Evolutionary conservation across 2,329 filamentous ascomycete genomes (phyloP), one percentile per base, ranked within the genome.

Genomic region (Penicillium vulpinum): DNA sequence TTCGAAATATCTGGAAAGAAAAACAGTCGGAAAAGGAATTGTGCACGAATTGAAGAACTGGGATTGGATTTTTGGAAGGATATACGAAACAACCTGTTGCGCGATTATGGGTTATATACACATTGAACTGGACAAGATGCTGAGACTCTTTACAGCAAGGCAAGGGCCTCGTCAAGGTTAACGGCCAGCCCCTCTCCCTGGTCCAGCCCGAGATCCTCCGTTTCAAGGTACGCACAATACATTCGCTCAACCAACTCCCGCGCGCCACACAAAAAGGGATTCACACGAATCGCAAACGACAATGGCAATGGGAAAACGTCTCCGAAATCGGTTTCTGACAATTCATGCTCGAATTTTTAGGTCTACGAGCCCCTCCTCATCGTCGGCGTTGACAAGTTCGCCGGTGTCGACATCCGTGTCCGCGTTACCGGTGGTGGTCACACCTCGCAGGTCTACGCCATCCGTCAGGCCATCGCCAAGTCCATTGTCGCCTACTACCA

Each of bases 331-430:
- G 21, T 44, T 46, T 54, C 58, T 61, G 43, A 64, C 58, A 60
- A 50, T 50, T 22, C 18, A 45, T 18, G 40, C 33, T 46, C 45
- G 24, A 39, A 56, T 33, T 60, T 70, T 21, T 56, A 90, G 87
- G 92, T 97, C 83, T 99, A 99, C 88, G 94, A 99, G 84, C 94
- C 94, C 73, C 83, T 99, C 81, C 88, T 99, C 74, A 90, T 99
- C 77, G 87, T 97, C 77, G 94, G 94, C 72, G 87, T 95, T 75
- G 94, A 99, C 84, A 97, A 96, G 83, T 96, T 96, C 84, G 87
- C 90, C 77, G 85, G 89, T 76, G 91, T 97, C 80, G 94, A 99
- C 81, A 97, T 99, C 84, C 90, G 94, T 72, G 91, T 97, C 78
- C 90, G 92, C 76, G 94, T 97, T 75, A 85, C 87, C 75, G 94